phyloP scores from a whole-genome alignment of 2,329 filamentous ascomycete species.

The Teratosphaeria gauchensis region DNA sequence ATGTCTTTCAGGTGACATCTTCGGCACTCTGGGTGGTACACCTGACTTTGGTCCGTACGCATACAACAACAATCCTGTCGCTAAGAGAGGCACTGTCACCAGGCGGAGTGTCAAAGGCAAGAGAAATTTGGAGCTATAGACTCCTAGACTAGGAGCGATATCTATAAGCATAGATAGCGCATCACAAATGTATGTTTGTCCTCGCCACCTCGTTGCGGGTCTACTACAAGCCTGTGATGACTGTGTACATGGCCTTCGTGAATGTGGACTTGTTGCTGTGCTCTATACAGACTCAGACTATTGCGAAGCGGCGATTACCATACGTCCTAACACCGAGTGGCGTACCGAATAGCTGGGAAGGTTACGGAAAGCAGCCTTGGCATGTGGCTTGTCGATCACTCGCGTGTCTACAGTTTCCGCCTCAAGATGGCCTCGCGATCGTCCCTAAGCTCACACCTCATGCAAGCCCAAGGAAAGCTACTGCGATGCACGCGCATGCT shows the following conservation, averaged over 20 bases:
- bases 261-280: neutral
- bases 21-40: slow-evolving; percentile 35
- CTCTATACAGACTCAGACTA: neutral
- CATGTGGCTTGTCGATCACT: neutral
- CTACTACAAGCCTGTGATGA: neutral
- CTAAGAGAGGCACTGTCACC: slow-evolving; percentile 2
- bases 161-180: neutral
- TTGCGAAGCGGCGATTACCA: neutral
- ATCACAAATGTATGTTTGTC: neutral
- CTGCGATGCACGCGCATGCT: no score
- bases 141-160: neutral
- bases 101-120: slow-evolving; percentile 6
- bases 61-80: slow-evolving; percentile 11
- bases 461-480: no score
- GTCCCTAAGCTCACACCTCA: no score
- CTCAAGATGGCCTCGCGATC: no score
- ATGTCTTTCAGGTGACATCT: slow-evolving; percentile 35
- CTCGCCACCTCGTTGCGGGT: neutral
- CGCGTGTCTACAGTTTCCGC: neutral
- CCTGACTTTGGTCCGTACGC: slow-evolving; percentile 16
- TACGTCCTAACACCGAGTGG: neutral
- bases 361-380: neutral
- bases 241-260: no score
- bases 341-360: neutral
- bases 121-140: slow-evolving; percentile 4